Evolutionary conservation across 768 basidiomycete genomes (phyloP).

Genomic region (Phanerochaete sordida): DNA sequence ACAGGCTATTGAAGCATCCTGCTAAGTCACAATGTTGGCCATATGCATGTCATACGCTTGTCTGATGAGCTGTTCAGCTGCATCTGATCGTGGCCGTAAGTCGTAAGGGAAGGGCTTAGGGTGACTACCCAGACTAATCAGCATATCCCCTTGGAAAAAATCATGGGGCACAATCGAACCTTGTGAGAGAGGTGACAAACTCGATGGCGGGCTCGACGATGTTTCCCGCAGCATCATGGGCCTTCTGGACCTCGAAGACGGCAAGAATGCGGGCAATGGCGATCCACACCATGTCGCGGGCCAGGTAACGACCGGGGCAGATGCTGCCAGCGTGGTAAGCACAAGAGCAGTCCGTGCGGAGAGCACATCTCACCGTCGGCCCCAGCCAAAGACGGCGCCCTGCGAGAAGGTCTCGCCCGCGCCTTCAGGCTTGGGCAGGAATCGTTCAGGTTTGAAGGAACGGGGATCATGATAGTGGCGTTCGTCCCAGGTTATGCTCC

Average conservation of each 20-base stretch:
- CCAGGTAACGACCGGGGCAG: constrained; percentile 23
- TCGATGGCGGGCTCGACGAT: background rate
- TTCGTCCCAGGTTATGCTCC: constrained; percentile 24
- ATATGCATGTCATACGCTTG: too few relatives aligned
- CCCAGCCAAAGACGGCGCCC: constrained; percentile 8
- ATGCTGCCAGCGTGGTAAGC: constrained; percentile 3
- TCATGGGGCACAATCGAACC: background rate
- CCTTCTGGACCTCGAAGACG: constrained; percentile 11
- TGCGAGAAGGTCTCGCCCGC: background rate
- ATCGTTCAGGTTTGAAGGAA: constrained; percentile 21
- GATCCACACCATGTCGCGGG: constrained; percentile 19
- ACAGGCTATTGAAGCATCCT: too few relatives aligned
- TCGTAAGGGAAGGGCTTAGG: background rate
- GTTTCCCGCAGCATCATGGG: background rate
- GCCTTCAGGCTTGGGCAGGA: background rate
- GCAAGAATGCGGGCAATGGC: constrained; percentile 17
- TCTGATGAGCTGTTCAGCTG: background rate
- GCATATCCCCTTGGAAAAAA: too few relatives aligned
- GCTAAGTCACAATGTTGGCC: too few relatives aligned
- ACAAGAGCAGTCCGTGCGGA: background rate
- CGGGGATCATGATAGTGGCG: constrained; percentile 26
- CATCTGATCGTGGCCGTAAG: constrained; percentile 8
- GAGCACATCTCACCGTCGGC: constrained; percentile 3
- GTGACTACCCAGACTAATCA: background rate
- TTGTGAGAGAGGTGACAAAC: background rate